Conservation (phyloP, 192 early-diverging fungal species). For the Coemansia sp. region DNA sequence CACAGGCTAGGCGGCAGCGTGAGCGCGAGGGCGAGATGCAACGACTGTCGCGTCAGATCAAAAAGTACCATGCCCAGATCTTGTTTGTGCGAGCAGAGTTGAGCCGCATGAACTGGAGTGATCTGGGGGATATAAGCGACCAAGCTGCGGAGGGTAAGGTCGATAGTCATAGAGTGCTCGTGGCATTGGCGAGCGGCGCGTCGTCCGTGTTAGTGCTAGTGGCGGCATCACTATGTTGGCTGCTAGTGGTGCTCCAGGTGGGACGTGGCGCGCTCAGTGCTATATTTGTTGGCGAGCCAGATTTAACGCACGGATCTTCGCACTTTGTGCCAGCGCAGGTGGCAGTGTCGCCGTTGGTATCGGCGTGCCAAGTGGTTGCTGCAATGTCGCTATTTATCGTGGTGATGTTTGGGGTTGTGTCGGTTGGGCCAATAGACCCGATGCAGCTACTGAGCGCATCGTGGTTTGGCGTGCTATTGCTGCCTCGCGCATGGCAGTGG, state of each 20-base stretch:
- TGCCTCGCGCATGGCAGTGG: constrained; percentile 50
- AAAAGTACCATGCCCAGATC: constrained; percentile 44
- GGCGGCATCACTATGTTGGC: constrained; percentile 42
- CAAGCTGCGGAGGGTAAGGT: background rate
- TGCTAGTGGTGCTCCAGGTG: constrained; percentile 50
- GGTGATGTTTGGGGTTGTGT: constrained; percentile 49
- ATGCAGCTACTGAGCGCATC: constrained; percentile 28
- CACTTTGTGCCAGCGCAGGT: constrained; percentile 48
- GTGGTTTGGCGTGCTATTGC: constrained; percentile 13
- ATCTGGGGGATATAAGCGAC: constrained; percentile 8
- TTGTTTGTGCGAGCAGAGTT: constrained; percentile 40
- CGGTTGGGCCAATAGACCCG: constrained; percentile 38
- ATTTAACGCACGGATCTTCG: constrained; percentile 39
- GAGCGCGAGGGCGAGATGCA: constrained; percentile 49
- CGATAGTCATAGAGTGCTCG: background rate
- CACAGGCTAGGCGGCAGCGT: constrained; percentile 15
- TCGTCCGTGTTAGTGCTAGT: constrained; percentile 23
- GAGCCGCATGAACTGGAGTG: constrained; percentile 32
- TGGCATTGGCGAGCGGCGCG: constrained; percentile 13
- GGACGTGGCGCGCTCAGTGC: constrained; percentile 51
- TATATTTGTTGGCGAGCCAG: constrained; percentile 51
- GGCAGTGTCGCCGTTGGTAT: constrained; percentile 25
- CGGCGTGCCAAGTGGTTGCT: constrained; percentile 37
- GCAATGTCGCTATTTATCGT: constrained; percentile 42
- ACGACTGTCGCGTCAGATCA: constrained; percentile 40